Conservation (phyloP, 345 rosid species). For the Pugionium dolabratum region DNA sequence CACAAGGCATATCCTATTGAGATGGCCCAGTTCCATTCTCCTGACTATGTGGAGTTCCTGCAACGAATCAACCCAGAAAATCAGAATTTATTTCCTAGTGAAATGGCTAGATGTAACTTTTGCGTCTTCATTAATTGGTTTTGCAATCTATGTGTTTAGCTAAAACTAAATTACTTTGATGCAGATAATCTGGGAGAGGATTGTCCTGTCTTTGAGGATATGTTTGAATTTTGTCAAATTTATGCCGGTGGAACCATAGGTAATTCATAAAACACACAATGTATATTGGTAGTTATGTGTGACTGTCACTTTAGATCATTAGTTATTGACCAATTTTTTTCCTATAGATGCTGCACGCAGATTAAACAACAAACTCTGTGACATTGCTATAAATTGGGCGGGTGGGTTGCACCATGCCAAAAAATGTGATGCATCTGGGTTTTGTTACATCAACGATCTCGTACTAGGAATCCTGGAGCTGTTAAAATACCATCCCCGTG, state of each 20-base stretch:
- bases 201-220: conserved; percentile 94
- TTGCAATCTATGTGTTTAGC: neutral
- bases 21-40: conserved; percentile 95
- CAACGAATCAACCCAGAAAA: conserved; percentile 83
- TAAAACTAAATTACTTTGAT: conserved; percentile 1
- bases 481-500: conserved; percentile 85
- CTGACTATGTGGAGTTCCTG: conserved; percentile 88
- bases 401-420: conserved; percentile 99
- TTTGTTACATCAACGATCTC: conserved; percentile 96
- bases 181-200: conserved; percentile 96
- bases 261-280: conserved; percentile 30
- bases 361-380: conserved; percentile 88
- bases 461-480: conserved; percentile 95
- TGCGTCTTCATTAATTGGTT: neutral
- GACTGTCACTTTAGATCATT: conserved; percentile 4
- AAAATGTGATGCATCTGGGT: conserved; percentile 96
- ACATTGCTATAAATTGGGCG: conserved; percentile 99
- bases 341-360: conserved; percentile 86
- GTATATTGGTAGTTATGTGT: neutral
- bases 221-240: conserved; percentile 97
- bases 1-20: conserved; percentile 97
- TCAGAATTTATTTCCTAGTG: conserved; percentile 58
- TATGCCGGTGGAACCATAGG: conserved; percentile 99
- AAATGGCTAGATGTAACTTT: conserved; percentile 66
- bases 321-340: conserved; percentile 13